Conservation (phyloP, 83 land plant species). For the Diphasiastrum complanatum region DNA sequence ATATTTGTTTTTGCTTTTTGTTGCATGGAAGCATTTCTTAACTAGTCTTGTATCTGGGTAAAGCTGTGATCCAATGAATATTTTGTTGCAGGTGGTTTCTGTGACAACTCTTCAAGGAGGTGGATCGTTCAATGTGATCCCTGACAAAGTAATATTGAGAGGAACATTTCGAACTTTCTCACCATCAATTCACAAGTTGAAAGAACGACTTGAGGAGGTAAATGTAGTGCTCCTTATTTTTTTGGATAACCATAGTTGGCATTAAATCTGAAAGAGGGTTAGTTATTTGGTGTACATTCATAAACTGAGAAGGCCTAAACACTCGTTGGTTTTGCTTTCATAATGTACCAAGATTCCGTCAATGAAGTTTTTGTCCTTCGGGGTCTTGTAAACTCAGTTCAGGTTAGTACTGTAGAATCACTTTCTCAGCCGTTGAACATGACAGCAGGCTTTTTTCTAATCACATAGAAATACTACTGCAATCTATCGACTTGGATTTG, state of each 20-base stretch:
- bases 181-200: constrained; percentile 43
- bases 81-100: constrained; percentile 57
- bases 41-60: too few species aligned
- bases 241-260: not conserved
- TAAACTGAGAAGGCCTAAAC: not conserved
- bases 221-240: not conserved
- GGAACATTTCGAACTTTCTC: constrained; percentile 76
- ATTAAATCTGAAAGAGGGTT: not conserved
- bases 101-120: constrained; percentile 60
- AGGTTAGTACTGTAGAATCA: too few species aligned
- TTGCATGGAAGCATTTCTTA: too few species aligned
- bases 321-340: not conserved
- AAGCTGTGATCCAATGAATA: not conserved
- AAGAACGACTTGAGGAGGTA: constrained; percentile 77
- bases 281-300: not conserved
- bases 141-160: constrained; percentile 65
- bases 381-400: too few species aligned
- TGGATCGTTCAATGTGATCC: constrained; percentile 76
- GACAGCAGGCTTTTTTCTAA: too few species aligned
- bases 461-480: too few species aligned
- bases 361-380: not conserved
- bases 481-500: too few species aligned
- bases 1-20: too few species aligned
- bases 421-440: too few species aligned
- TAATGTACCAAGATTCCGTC: not conserved